Evolutionary conservation across 768 basidiomycete genomes (phyloP), one percentile per base, ranked within the genome.

Genomic region (Naganishia randhawae): DNA sequence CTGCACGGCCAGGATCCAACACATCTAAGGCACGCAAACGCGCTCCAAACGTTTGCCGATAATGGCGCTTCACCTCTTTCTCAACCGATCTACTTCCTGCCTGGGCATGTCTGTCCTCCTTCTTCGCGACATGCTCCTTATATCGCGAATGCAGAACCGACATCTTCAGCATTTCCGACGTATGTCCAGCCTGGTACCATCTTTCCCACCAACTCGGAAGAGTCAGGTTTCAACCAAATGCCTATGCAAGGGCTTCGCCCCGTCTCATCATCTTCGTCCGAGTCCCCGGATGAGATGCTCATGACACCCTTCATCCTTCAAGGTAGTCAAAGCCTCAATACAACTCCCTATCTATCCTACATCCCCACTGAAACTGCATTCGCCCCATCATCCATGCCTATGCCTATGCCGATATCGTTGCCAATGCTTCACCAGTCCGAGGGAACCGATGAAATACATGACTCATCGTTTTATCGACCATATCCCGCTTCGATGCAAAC

Each of bases 231-330:
- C n/a, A 48, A 6, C 19, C 19, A 48, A 17, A 4, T 48, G 45
- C 45, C 45, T n/a, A 3, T 48, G 45, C 45, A 22, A 22, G 3
- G n/a, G 45, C 2, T 48, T 6, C 45, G 45, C n/a, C 45, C 45
- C 6, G 45, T 22, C 8, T 48, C 45, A 3, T n/a, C 45, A 22
- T 48, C 45, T 1, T 48, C 45, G 3, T 48, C 45, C n/a, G 45
- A 22, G 3, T 48, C 45, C n/a, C 45, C 45, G 13, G 45, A 48
- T 22, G 45, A 48, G n/a, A 48, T 48, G 7, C 16, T 48, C 45
- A n/a, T 48, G 45, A 48, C 45, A 13, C 45, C 45, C 19, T 48
- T n/a, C 45, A n/a, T 48, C n/a, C n/a, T 48, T 48, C 45, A 48
- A 48, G 45, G 45, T 48, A 48, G 19, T 11, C 45, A 48, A n/a